Evolutionary conservation across 371 early-diverging fungal genomes (phyloP).

Genomic region (Phascolomyces articulosus): DNA sequence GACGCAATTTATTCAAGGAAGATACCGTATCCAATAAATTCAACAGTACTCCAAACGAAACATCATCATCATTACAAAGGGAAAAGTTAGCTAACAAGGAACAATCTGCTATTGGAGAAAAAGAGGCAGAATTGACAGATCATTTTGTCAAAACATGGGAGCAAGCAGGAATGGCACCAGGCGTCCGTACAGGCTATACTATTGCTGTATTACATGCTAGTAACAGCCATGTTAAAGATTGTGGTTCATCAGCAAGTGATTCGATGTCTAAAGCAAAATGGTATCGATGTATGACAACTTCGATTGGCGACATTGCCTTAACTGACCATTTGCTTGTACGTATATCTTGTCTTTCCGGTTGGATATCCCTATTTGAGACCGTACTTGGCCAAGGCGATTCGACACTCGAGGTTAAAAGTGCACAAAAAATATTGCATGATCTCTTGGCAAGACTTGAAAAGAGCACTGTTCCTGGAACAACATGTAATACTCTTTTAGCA

Average conservation of each 20-base stretch:
- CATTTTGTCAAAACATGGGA: constrained; percentile 42
- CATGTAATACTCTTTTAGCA: constrained; percentile 56
- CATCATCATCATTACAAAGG: neutral
- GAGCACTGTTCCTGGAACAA: constrained; percentile 60
- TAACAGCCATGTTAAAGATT: constrained; percentile 4
- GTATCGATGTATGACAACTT: constrained; percentile 55
- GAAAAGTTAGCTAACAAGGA: neutral
- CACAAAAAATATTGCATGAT: constrained; percentile 42
- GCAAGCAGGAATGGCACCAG: constrained; percentile 54
- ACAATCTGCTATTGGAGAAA: constrained; percentile 19
- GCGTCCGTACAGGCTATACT: constrained; percentile 57
- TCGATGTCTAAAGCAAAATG: constrained; percentile 42
- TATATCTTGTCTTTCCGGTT: constrained; percentile 46
- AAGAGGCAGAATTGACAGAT: constrained; percentile 24
- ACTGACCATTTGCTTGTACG: constrained; percentile 61
- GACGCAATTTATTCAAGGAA: constrained; percentile 59
- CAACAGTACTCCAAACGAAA: neutral
- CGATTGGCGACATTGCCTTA: constrained; percentile 53
- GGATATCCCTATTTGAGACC: constrained; percentile 51
- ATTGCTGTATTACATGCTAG: constrained; percentile 40
- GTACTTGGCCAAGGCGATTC: constrained; percentile 21
- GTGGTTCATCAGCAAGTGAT: neutral
- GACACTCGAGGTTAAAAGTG: constrained; percentile 28
- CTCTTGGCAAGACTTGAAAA: constrained; percentile 46
- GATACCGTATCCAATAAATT: constrained; percentile 26